Conservation (phyloP, 257 asterid species). For the Nicotiana tabacum region DNA sequence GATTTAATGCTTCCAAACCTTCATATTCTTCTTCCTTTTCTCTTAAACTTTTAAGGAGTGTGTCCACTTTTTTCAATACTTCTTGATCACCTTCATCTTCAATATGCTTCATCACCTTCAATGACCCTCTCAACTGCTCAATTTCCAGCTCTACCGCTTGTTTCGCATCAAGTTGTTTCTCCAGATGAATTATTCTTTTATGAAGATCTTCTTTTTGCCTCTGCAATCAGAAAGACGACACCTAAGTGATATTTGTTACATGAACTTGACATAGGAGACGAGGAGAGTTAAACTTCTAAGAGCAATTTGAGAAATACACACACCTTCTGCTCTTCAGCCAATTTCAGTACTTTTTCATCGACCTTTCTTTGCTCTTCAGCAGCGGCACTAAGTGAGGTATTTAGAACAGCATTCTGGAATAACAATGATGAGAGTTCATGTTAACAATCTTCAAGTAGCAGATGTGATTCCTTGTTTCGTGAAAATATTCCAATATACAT, state of each 20-base stretch:
- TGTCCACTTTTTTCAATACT: conserved; percentile 46
- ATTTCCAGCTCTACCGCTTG: conserved; percentile 69
- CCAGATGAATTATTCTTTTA: conserved; percentile 45
- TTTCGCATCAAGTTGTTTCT: conserved; percentile 57
- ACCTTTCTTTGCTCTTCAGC: conserved; percentile 57
- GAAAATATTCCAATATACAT: background rate
- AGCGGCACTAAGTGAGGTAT: conserved; percentile 49
- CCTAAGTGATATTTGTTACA: conserved; percentile 10
- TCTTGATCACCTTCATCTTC: conserved; percentile 60
- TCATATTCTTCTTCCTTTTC: conserved; percentile 75
- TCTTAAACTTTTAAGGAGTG: conserved; percentile 42
- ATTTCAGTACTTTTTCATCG: conserved; percentile 54
- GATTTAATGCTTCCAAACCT: conserved; percentile 41
- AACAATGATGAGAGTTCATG: conserved; percentile 8
- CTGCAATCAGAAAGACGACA: conserved; percentile 40
- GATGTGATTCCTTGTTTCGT: background rate
- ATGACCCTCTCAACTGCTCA: conserved; percentile 58
- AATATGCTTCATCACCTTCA: conserved; percentile 60
- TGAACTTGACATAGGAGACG: conserved; percentile 19
- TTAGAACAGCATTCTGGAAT: conserved; percentile 68
- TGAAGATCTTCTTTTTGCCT: conserved; percentile 69
- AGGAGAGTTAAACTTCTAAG: conserved; percentile 6
- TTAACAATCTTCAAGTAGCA: conserved; percentile 3
- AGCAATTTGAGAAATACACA: conserved; percentile 7
- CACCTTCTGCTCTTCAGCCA: conserved; percentile 92